Conservation (phyloP, 164 flowering plant genomes). For the Magnolia sinica region DNA sequence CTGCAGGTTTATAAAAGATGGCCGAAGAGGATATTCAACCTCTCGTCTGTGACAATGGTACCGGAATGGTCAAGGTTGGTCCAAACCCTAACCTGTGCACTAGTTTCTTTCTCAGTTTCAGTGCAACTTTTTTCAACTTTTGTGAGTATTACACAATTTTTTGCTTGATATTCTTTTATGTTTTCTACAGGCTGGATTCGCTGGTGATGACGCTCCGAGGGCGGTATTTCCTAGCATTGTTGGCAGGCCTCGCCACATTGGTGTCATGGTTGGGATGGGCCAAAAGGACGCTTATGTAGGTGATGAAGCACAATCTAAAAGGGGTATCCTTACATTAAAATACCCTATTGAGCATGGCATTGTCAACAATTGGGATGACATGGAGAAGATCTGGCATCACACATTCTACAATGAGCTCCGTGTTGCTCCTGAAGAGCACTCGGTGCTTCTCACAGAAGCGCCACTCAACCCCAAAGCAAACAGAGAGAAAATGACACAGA, state of each 20-base stretch:
- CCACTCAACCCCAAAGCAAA: conserved; percentile 81
- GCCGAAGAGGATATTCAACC: conserved; percentile 73
- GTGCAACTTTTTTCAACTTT: no score
- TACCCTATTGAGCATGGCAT: conserved; percentile 81
- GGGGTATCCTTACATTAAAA: conserved; percentile 69
- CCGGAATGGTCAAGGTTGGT: conserved; percentile 69
- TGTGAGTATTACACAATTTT: background rate
- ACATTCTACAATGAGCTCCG: conserved; percentile 76
- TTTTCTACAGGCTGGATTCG: conserved; percentile 59
- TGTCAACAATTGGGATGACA: conserved; percentile 82
- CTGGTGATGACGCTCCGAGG: conserved; percentile 78
- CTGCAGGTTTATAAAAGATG: conserved; percentile 25
- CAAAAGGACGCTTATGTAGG: conserved; percentile 77
- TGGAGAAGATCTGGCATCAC: conserved; percentile 87
- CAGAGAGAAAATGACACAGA: conserved; percentile 79
- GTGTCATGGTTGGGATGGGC: conserved; percentile 87
- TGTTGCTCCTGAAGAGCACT: conserved; percentile 84
- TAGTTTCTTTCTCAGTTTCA: background rate
- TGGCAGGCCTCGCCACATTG: conserved; percentile 72
- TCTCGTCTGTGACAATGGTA: conserved; percentile 70
- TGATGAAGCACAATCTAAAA: conserved; percentile 75
- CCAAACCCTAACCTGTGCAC: background rate
- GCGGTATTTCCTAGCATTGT: conserved; percentile 78
- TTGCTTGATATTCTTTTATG: background rate
- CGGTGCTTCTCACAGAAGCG: conserved; percentile 73